Percentiles rank a stretch among this genome's conserved stretches.
Evolutionary conservation across 2,329 filamentous ascomycete genomes (phyloP).

Genomic region (Diaporthe longicolla): DNA sequence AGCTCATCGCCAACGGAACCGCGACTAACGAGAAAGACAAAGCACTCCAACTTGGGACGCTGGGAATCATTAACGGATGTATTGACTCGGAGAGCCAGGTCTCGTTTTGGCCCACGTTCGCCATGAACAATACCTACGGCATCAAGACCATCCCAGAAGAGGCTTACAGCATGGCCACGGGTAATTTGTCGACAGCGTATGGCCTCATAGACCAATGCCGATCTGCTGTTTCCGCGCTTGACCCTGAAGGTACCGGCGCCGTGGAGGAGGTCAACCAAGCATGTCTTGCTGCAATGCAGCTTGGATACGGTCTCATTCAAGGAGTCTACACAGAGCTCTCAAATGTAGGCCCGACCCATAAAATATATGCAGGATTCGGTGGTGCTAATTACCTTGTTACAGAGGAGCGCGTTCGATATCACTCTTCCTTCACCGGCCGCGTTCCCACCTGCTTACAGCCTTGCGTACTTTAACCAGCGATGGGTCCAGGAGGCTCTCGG

Average conservation of each 20-base stretch:
- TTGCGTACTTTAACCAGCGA: constrained; percentile 66
- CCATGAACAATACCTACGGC: constrained; percentile 45
- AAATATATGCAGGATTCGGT: background rate
- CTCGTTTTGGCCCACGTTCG: constrained; percentile 44
- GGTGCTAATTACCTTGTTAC: constrained; percentile 33
- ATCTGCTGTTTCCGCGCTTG: constrained; percentile 53
- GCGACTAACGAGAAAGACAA: constrained; percentile 41
- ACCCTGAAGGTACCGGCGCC: constrained; percentile 54
- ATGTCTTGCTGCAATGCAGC: constrained; percentile 32
- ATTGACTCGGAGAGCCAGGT: constrained; percentile 46
- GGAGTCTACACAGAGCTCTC: constrained; percentile 57
- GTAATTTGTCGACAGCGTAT: constrained; percentile 40
- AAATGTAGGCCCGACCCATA: constrained; percentile 46
- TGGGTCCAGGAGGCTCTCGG: constrained; percentile 69
- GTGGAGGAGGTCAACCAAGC: constrained; percentile 41
- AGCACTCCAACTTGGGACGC: constrained; percentile 45
- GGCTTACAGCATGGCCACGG: constrained; percentile 35
- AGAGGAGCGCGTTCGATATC: constrained; percentile 67
- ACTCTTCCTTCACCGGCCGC: constrained; percentile 61
- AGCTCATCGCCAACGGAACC: constrained; percentile 1
- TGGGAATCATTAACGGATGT: constrained; percentile 50
- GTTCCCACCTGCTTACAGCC: constrained; percentile 62
- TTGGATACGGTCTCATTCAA: constrained; percentile 36
- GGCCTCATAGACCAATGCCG: constrained; percentile 40
- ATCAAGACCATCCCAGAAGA: constrained; percentile 39